Percentiles rank a stretch among this genome's conserved stretches.
phyloP scores from a whole-genome alignment of 495 filamentous ascomycete genomes.

The Neurospora sp. region DNA sequence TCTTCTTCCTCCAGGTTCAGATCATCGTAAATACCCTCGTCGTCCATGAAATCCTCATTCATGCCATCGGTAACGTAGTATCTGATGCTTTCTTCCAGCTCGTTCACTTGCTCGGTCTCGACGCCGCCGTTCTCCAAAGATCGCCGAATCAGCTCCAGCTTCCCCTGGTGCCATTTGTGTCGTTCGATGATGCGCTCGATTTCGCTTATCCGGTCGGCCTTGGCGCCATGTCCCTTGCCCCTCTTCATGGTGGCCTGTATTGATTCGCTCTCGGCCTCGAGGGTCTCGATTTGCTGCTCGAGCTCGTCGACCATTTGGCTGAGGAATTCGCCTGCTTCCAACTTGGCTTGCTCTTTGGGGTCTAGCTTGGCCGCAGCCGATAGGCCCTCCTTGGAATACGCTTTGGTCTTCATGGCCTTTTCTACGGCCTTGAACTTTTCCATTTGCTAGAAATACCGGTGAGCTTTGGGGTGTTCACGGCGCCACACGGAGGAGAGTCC shows the following conservation, averaged over 20 bases:
- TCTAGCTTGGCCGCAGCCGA: conserved; percentile 85
- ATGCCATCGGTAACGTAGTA: conserved; percentile 91
- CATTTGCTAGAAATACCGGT: conserved; percentile 68
- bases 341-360: conserved; percentile 87
- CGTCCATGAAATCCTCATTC: conserved; percentile 79
- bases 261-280: conserved; percentile 83
- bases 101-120: conserved; percentile 73
- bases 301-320: conserved; percentile 84
- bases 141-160: conserved; percentile 82
- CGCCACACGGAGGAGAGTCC: not conserved
- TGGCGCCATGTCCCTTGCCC: conserved; percentile 72
- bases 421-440: conserved; percentile 99
- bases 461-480: conserved; percentile 6
- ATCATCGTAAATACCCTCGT: conserved; percentile 89
- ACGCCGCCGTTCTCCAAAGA: conserved; percentile 87
- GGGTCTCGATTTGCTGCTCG: conserved; percentile 79
- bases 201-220: conserved; percentile 77
- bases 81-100: conserved; percentile 80
- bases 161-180: conserved; percentile 93
- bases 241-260: conserved; percentile 88
- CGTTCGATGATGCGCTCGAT: conserved; percentile 76
- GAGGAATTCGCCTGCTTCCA: conserved; percentile 76
- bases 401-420: conserved; percentile 99
- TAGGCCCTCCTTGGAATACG: conserved; percentile 95
- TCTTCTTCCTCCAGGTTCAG: conserved; percentile 87